Evolutionary conservation across 345 rosid genomes (phyloP).

Genomic region (Lepidium africanum): DNA sequence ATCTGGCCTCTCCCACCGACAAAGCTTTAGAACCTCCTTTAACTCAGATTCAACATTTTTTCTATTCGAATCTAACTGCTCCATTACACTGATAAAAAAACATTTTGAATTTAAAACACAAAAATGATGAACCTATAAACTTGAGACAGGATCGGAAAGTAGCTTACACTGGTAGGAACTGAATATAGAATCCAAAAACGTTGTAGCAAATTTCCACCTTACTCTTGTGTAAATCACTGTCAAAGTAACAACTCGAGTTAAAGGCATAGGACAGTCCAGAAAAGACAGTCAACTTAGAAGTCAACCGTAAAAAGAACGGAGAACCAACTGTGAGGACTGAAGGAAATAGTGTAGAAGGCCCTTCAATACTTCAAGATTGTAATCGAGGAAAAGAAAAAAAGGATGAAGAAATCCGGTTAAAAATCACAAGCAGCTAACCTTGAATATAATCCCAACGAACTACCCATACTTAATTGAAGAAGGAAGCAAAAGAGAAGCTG

Average conservation of each 20-base stretch:
- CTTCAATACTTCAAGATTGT: neutral
- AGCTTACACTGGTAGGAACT: conserved; percentile 79
- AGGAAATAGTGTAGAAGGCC: conserved; percentile 2
- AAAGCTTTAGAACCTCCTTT: conserved; percentile 58
- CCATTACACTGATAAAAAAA: conserved; percentile 46
- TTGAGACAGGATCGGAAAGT: neutral
- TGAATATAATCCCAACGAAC: conserved; percentile 46
- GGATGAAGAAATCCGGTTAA: neutral
- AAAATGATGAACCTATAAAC: conserved; percentile 5
- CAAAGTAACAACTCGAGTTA: neutral
- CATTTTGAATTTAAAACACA: conserved; percentile 18
- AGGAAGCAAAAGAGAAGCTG: conserved; percentile 79
- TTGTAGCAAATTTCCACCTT: conserved; percentile 69
- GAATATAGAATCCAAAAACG: conserved; percentile 72
- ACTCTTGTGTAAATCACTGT: conserved; percentile 54
- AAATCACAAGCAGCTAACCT: conserved; percentile 42
- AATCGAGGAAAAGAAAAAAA: neutral
- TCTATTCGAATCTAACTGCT: conserved; percentile 47
- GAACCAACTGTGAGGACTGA: neutral
- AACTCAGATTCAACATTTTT: conserved; percentile 52
- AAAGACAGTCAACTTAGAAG: neutral
- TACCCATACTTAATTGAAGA: conserved; percentile 59
- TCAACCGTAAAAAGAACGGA: neutral
- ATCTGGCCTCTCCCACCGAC: conserved; percentile 73
- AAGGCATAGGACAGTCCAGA: neutral